Evolutionary conservation across 176 grass and related monocot species (phyloP), one percentile per base, ranked within the genome.

Genomic region (Avena insularis): DNA sequence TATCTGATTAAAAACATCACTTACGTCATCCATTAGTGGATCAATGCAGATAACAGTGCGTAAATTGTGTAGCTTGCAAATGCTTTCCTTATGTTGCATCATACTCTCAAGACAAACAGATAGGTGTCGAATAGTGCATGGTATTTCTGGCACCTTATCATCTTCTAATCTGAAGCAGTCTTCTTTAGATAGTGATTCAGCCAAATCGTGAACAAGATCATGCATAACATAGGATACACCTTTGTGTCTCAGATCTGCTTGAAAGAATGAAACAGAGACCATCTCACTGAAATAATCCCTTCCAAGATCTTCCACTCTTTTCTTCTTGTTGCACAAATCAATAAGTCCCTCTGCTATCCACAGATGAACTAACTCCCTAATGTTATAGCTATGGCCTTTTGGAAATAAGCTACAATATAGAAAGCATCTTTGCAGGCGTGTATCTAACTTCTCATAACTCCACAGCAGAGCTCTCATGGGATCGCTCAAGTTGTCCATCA

Each of bases 351-450:
- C 76, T 0, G 19, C 61, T 3, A 6, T 27, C 25, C 14, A n/a
- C 19, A 27, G 21, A 9, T 20, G 25, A 67, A 81, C 9, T 25
- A 31, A 12, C n/a, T 75, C 72, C 9, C 16, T 23, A 9, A 1
- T 75, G 13, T 1, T 7, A 29, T 53, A 27, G 7, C 4, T 29
- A 3, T 16, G 38, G 12, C 38, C 57, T 23, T 19, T 72, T 46
- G 19, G 69, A n/a, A 87, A 87, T 40, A 87, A 66, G 20, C 57
- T 75, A n/a, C 11, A 79, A 19, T 79, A 69, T 0, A 35, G 3
- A 65, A 78, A 78, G 77, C 82, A 85, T 12, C 77, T 43, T 4
- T 89, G 87, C 1, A 89, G 2, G 29, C 7, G 0, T 25, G 65
- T 45, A 81, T 84, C 19, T 46, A 89, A 80, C 45, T 75, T 79